These are phyloP conservation scores for Dothideomycetes sp. DNA, from an alignment of 2,329 filamentous ascomycete genomes.

Conservation along the genomic window DNA sequence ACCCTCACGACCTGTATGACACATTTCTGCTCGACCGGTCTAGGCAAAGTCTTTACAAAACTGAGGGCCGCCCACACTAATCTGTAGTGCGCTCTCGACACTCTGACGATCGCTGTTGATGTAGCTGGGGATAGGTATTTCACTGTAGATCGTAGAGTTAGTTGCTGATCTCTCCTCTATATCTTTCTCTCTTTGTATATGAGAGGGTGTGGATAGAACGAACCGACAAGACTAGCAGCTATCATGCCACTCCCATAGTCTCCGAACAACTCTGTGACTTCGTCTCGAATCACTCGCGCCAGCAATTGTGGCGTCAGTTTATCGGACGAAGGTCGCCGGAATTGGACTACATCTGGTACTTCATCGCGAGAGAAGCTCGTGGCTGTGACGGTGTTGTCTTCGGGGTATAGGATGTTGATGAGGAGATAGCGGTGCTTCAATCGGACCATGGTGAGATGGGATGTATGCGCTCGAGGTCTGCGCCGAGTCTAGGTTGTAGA, in stretches of 20 bases:
- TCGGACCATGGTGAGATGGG: conserved; percentile 69
- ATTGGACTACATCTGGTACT: conserved; percentile 55
- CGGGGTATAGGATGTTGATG: conserved; percentile 85
- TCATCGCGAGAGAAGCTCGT: conserved; percentile 24
- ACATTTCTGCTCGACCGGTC: conserved; percentile 53
- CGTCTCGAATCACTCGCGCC: conserved; percentile 58
- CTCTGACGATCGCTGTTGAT: conserved; percentile 83
- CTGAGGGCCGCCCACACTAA: conserved; percentile 86
- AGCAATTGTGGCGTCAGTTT: conserved; percentile 58
- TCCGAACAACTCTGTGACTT: conserved; percentile 68
- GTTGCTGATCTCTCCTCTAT: not conserved
- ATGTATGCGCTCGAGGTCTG: not conserved
- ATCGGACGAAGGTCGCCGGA: conserved; percentile 71
- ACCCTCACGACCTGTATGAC: conserved; percentile 79
- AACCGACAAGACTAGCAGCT: conserved; percentile 60
- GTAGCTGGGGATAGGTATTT: conserved; percentile 92
- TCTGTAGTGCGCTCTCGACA: conserved; percentile 71
- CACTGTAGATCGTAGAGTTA: conserved; percentile 42
- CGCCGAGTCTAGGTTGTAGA: not conserved
- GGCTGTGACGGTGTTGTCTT: conserved; percentile 28
- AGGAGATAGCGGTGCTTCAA: conserved; percentile 93
- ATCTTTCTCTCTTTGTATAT: not conserved
- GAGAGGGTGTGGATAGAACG: conserved; percentile 14
- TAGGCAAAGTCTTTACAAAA: conserved; percentile 62
- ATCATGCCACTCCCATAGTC: conserved; percentile 78